A percentile compares a stretch with the other conserved stretches of the same genome.
Conservation (phyloP, 495 filamentous ascomycete genomes). For the Neurospora tetrasperma region DNA sequence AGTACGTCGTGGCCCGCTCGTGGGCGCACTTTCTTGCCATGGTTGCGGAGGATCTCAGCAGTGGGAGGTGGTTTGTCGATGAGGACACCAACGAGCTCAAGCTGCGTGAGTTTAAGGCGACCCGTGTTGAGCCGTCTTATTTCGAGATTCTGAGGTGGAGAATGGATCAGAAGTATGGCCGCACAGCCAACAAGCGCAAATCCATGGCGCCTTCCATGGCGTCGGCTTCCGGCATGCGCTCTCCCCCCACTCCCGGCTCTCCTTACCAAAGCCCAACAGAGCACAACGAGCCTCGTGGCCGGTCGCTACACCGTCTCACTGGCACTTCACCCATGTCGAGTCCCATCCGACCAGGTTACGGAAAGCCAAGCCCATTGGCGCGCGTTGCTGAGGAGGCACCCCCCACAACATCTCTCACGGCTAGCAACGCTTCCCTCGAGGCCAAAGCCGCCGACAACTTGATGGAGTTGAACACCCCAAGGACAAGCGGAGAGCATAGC, state of each 20-base stretch:
- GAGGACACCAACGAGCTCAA: slow-evolving; percentile 89
- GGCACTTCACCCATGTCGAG: slow-evolving; percentile 41
- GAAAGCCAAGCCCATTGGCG: slow-evolving; percentile 40
- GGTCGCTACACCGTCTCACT: slow-evolving; percentile 44
- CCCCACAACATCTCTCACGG: slow-evolving; percentile 6
- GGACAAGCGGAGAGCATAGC: slow-evolving; percentile 36
- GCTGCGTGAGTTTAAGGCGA: slow-evolving; percentile 77
- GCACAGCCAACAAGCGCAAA: slow-evolving; percentile 39
- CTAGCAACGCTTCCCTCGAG: slow-evolving; percentile 9
- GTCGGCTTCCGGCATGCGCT: slow-evolving; percentile 34
- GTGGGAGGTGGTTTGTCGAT: slow-evolving; percentile 78
- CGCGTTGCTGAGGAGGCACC: slow-evolving; percentile 41
- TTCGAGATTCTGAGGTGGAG: slow-evolving; percentile 91
- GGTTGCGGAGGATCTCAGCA: slow-evolving; percentile 80
- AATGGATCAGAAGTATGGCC: slow-evolving; percentile 87
- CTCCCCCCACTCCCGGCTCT: slow-evolving; percentile 9
- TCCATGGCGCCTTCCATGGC: slow-evolving; percentile 26
- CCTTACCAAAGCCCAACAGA: slow-evolving; percentile 43
- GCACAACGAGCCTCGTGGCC: slow-evolving; percentile 32
- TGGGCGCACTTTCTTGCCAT: slow-evolving; percentile 83
- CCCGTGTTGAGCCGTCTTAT: slow-evolving; percentile 85
- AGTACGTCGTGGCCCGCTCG: slow-evolving; percentile 88
- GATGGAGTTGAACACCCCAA: slow-evolving; percentile 42
- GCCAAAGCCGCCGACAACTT: slow-evolving; percentile 13
- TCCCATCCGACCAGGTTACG: slow-evolving; percentile 41